These are phyloP conservation scores for Aspergillus affinis DNA, from an alignment of 495 filamentous ascomycete species.

Conservation along the genomic window DNA sequence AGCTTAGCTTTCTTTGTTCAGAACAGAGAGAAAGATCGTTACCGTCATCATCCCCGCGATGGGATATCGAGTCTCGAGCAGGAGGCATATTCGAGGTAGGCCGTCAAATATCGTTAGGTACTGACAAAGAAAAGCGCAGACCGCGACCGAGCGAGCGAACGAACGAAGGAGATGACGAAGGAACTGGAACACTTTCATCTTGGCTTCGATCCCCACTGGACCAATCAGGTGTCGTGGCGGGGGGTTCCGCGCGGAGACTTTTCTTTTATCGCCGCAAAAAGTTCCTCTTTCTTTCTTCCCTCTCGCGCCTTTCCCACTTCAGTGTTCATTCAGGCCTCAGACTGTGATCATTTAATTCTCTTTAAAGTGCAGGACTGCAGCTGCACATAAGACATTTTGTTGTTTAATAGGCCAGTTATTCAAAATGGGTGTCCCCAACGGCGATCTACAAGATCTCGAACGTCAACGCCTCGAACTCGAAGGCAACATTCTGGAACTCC, in stretches of 20 bases:
- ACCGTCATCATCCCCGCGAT: constrained; percentile 55
- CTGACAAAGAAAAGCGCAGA: constrained; percentile 12
- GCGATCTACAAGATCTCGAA: constrained; percentile 56
- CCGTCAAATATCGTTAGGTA: constrained; percentile 6
- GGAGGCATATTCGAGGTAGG: constrained; percentile 26
- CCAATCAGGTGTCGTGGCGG: constrained; percentile 25
- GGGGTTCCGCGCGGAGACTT: constrained; percentile 26
- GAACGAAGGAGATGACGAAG: background rate
- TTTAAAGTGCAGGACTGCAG: background rate
- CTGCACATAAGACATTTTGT: background rate
- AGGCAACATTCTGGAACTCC: constrained; percentile 69
- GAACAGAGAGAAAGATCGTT: constrained; percentile 12
- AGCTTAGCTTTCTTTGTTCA: constrained; percentile 13
- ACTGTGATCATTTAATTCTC: constrained; percentile 11
- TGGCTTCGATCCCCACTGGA: constrained; percentile 13
- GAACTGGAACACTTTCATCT: too few species aligned
- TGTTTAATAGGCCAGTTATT: background rate
- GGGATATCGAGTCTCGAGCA: constrained; percentile 30
- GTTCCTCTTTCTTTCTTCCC: constrained; percentile 9
- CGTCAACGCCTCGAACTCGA: constrained; percentile 73
- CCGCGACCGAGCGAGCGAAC: constrained; percentile 1
- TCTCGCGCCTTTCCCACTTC: constrained; percentile 4
- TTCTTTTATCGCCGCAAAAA: constrained; percentile 21
- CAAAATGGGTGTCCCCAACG: constrained; percentile 37
- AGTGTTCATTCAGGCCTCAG: background rate